Evolutionary conservation across 495 filamentous ascomycete species (phyloP).

Genomic region (Podospora didyma): DNA sequence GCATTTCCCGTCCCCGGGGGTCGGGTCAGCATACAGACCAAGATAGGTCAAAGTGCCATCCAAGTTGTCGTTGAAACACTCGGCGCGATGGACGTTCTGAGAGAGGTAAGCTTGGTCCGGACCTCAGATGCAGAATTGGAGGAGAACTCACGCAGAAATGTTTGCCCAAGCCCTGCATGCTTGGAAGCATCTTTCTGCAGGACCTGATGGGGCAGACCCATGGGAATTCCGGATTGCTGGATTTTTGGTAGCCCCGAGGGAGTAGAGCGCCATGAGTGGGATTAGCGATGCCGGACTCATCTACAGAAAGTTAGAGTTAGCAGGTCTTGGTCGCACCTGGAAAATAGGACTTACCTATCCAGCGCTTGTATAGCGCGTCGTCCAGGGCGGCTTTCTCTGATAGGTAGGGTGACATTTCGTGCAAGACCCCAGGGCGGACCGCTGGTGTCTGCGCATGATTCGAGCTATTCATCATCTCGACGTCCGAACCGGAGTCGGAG

Average conservation of each 20-base stretch:
- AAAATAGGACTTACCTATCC: too few species aligned
- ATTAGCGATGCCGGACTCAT: not conserved
- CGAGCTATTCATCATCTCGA: too few species aligned
- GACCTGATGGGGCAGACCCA: constrained; percentile 31
- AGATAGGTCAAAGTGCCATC: constrained; percentile 26
- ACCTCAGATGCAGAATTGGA: too few species aligned
- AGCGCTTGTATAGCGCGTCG: too few species aligned
- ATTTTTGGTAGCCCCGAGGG: constrained; percentile 19
- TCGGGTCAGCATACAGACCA: constrained; percentile 11
- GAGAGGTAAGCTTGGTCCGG: too few species aligned
- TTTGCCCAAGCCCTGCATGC: constrained; percentile 15
- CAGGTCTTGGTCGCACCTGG: too few species aligned
- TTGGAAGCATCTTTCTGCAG: constrained; percentile 19
- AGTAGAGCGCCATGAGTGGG: constrained; percentile 22
- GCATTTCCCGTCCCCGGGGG: not conserved
- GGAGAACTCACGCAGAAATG: constrained; percentile 22
- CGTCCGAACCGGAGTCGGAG: too few species aligned
- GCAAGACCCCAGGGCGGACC: too few species aligned
- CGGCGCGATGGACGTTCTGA: constrained; percentile 14
- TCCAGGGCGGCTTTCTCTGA: too few species aligned
- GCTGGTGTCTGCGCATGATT: too few species aligned
- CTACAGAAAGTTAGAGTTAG: too few species aligned
- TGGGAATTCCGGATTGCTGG: constrained; percentile 13
- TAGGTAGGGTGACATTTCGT: too few species aligned
- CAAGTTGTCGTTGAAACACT: constrained; percentile 21